Evolutionary conservation across 768 basidiomycete species (phyloP).

Genomic region (Cystofilobasidium bisporidii): DNA sequence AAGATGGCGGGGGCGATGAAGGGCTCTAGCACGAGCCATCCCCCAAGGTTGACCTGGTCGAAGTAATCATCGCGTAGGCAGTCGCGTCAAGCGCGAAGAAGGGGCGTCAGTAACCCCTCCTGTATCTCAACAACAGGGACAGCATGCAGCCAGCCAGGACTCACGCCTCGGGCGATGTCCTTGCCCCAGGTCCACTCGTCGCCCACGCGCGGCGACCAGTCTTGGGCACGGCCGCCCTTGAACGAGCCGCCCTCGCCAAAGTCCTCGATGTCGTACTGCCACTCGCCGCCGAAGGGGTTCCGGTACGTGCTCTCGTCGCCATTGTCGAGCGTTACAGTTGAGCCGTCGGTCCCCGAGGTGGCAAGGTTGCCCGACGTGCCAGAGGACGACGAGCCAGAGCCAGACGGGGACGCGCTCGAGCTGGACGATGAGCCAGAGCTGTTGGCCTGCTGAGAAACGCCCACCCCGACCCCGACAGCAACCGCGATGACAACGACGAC

Average conservation of each 20-base stretch:
- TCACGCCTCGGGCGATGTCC: slow-evolving; percentile 51
- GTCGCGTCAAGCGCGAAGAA: no score
- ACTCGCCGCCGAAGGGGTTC: slow-evolving; percentile 75
- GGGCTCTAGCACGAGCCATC: slow-evolving; percentile 30
- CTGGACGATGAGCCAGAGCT: neutral
- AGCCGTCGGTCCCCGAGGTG: slow-evolving; percentile 61
- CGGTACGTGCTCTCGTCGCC: slow-evolving; percentile 68
- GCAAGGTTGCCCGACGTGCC: slow-evolving; percentile 31
- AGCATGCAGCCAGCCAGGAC: slow-evolving; percentile 1
- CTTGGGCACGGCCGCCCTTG: neutral
- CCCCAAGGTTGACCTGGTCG: slow-evolving; percentile 27
- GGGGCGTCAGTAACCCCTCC: neutral
- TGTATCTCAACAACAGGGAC: neutral
- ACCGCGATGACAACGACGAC: neutral
- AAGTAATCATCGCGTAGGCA: neutral
- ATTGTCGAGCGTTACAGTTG: slow-evolving; percentile 62
- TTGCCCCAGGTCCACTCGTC: slow-evolving; percentile 69
- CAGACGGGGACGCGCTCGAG: slow-evolving; percentile 27
- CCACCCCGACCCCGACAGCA: slow-evolving; percentile 36
- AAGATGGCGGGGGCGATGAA: slow-evolving; percentile 39
- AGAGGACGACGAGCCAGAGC: slow-evolving; percentile 23
- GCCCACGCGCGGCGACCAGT: slow-evolving; percentile 70
- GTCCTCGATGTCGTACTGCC: slow-evolving; percentile 81
- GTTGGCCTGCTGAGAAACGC: slow-evolving; percentile 42
- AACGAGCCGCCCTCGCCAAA: slow-evolving; percentile 44